Conservation (phyloP, 176 grass and related monocot species). For the Guadua angustifolia region DNA sequence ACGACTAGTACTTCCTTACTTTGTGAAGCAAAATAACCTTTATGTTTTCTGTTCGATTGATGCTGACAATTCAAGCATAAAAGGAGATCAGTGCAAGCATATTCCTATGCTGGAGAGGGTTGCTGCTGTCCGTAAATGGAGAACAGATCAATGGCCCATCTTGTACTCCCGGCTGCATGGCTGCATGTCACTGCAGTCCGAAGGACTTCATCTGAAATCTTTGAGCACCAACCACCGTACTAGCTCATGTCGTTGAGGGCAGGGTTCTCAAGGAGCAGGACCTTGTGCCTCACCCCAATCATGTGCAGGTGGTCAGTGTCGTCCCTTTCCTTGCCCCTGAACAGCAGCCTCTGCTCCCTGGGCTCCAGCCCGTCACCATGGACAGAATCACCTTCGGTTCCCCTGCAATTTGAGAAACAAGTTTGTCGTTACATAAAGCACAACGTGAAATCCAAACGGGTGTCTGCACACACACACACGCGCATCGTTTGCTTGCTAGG, state of each 20-base stretch:
- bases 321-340: slow-evolving; percentile 93
- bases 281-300: slow-evolving; percentile 84
- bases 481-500: slow-evolving; percentile 12
- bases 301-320: slow-evolving; percentile 85
- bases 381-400: slow-evolving; percentile 75
- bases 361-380: slow-evolving; percentile 73
- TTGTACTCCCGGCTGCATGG: slow-evolving; percentile 13
- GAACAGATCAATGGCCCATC: neutral
- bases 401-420: slow-evolving; percentile 48
- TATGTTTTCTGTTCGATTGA: neutral
- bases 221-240: neutral
- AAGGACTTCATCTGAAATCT: slow-evolving; percentile 6
- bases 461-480: neutral
- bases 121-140: slow-evolving; percentile 25
- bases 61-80: slow-evolving; percentile 2
- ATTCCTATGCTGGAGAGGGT: neutral
- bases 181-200: neutral
- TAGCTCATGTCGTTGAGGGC: too few species aligned
- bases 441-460: neutral
- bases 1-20: neutral
- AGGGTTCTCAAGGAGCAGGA: too few species aligned
- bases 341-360: slow-evolving; percentile 82
- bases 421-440: neutral
- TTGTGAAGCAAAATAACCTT: neutral
- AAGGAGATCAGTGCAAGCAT: neutral